Evolutionary conservation across 2,329 filamentous ascomycete species (phyloP).

Genomic region (Alternaria brassicicola): DNA sequence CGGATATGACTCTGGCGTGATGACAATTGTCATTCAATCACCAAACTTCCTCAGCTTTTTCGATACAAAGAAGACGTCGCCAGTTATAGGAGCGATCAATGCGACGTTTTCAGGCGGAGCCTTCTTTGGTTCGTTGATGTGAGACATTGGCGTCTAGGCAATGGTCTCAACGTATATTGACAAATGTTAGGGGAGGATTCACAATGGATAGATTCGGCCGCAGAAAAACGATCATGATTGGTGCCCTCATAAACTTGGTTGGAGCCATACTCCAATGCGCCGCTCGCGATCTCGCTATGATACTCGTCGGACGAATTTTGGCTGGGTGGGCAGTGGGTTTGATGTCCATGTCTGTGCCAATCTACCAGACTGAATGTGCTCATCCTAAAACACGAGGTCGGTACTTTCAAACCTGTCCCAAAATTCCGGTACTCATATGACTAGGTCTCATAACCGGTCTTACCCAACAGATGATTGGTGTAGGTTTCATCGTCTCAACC

Average conservation of each 20-base stretch:
- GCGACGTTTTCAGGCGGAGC: conserved; percentile 67
- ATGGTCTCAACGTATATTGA: not conserved
- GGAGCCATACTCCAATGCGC: conserved; percentile 66
- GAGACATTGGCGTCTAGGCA: conserved; percentile 1
- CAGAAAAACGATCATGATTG: conserved; percentile 64
- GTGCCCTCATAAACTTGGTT: conserved; percentile 62
- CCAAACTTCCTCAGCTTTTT: conserved; percentile 65
- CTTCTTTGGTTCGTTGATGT: conserved; percentile 60
- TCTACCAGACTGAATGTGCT: conserved; percentile 68
- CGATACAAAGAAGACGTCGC: conserved; percentile 56
- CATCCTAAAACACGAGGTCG: conserved; percentile 62
- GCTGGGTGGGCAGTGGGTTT: conserved; percentile 64
- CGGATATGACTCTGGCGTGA: conserved; percentile 47
- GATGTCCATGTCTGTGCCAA: conserved; percentile 65
- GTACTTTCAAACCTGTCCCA: not conserved
- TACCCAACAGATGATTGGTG: conserved; percentile 63
- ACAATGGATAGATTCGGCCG: conserved; percentile 68
- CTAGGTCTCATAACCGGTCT: conserved; percentile 60
- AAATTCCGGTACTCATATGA: not conserved
- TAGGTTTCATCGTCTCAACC: conserved; percentile 63
- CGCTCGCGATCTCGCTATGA: conserved; percentile 63
- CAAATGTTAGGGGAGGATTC: conserved; percentile 52
- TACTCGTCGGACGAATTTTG: conserved; percentile 63
- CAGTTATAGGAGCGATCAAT: conserved; percentile 67
- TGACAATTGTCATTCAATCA: conserved; percentile 61